These are phyloP conservation scores for Lecanoromycetidae sp. DNA, from an alignment of 2,329 filamentous ascomycete genomes.

Conservation along the genomic window DNA sequence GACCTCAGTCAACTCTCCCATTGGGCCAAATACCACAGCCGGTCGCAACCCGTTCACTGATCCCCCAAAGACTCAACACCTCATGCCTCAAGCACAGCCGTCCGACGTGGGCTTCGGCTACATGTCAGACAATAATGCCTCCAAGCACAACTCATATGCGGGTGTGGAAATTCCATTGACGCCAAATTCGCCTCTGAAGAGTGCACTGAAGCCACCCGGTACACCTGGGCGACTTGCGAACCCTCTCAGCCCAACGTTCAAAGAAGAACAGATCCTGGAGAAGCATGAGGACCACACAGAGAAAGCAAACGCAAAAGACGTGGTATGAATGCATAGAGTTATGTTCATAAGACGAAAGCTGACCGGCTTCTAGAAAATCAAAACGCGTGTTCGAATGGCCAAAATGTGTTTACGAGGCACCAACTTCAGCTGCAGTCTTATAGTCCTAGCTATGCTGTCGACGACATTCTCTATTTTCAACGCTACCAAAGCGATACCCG, in stretches of 20 bases:
- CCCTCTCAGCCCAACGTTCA: slow-evolving; percentile 80
- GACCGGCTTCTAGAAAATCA: slow-evolving; percentile 58
- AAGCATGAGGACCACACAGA: slow-evolving; percentile 72
- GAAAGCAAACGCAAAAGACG: slow-evolving; percentile 72
- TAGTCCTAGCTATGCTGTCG: slow-evolving; percentile 80
- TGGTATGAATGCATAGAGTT: slow-evolving; percentile 51
- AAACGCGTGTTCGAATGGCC: slow-evolving; percentile 78
- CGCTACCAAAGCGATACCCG: slow-evolving; percentile 61
- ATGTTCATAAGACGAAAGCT: slow-evolving; percentile 18
- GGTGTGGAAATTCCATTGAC: slow-evolving; percentile 44
- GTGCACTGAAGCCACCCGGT: slow-evolving; percentile 76
- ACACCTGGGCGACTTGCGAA: slow-evolving; percentile 66
- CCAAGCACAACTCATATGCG: slow-evolving; percentile 39
- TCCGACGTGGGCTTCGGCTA: slow-evolving; percentile 90
- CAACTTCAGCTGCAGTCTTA: slow-evolving; percentile 93
- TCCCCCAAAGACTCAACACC: slow-evolving; percentile 34
- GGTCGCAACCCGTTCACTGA: slow-evolving; percentile 40
- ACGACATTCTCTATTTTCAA: slow-evolving; percentile 90
- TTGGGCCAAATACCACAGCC: slow-evolving; percentile 36
- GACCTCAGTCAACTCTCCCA: slow-evolving; percentile 50
- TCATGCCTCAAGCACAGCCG: slow-evolving; percentile 48
- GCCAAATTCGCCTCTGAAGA: slow-evolving; percentile 71
- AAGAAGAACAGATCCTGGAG: slow-evolving; percentile 75
- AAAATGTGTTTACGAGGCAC: slow-evolving; percentile 92
- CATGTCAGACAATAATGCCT: slow-evolving; percentile 48